Base-by-base conservation (phyloP, 768 basidiomycete genomes). In the Filobasidium floriforme region DNA sequence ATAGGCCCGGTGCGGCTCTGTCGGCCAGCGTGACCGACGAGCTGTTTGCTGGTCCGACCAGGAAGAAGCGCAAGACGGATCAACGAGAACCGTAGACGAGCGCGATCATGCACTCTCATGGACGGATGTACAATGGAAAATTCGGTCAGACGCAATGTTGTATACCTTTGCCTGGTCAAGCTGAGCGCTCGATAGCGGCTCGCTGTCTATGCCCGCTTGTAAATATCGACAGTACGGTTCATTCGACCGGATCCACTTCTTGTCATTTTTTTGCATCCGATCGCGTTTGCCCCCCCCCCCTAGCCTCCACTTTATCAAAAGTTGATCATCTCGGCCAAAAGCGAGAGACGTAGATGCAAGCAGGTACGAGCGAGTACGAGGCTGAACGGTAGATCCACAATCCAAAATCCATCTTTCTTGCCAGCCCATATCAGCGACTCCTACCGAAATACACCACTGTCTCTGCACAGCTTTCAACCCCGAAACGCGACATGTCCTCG, bases 11-110 rank as follows among this genome's bases (percentile, higher is more conserved):
- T 24, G 29, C 43, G 37, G 22, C 40, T 2, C n/a, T 24, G 26
- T 57, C 59, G 24, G 24, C 54, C 54, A 49, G 46, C 46, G 24
- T 19, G 24, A 61, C 1, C 18, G 24, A 46, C 18, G 62, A 63
- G 22, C n/a, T 49, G 41, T 64, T 60, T 41, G 43, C 52, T 1
- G 67, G 40, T 7, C 67, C 67, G 54, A 63, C 62, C 19, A 32
- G 67, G 54, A 68, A 68, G 67, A 68, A 68, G 62, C 41, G 67
- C 29, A 68, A 68, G 57, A 68, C 67, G 41, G 67, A 68, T 44
- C 61, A 68, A 18, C 18, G 67, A 46, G 59, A 65, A 40, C 24
- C 41, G 12, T 65, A 49, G 26, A 24, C 26, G 22, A 7, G 15
- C 15, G 24, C 24, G 22, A 44, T 10, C 43, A 63, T 10, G 59